Evolutionary conservation across 805 yeast species (phyloP).

Genomic region (Candida ortonii): DNA sequence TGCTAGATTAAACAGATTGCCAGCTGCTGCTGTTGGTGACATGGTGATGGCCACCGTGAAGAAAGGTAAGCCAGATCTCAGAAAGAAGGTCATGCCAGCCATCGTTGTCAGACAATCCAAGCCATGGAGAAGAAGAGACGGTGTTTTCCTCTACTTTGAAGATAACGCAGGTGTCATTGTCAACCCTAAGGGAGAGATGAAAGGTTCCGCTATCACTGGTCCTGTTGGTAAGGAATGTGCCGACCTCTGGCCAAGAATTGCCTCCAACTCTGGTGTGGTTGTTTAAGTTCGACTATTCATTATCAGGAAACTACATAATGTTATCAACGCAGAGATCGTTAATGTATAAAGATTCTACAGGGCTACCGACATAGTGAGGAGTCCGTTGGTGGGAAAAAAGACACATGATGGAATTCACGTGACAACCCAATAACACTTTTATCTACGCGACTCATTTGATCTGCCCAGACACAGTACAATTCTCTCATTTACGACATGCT

Average conservation of each 20-base stretch:
- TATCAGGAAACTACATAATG: slow-evolving; percentile 24
- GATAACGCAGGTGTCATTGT: slow-evolving; percentile 99
- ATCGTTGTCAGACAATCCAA: slow-evolving; percentile 98
- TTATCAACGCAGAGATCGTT: too few species aligned
- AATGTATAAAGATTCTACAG: too few species aligned
- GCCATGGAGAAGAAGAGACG: slow-evolving; percentile 99
- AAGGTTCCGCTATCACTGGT: slow-evolving; percentile 99
- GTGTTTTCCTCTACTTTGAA: slow-evolving; percentile 98
- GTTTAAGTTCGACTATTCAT: slow-evolving; percentile 73
- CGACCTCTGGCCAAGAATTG: slow-evolving; percentile 99
- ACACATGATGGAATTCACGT: too few species aligned
- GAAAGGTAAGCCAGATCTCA: slow-evolving; percentile 99
- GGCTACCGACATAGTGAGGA: too few species aligned
- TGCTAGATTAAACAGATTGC: slow-evolving; percentile 99
- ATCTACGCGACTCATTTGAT: too few species aligned
- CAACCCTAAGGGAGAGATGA: slow-evolving; percentile 99
- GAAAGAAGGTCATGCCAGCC: slow-evolving; percentile 99
- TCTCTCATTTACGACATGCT: too few species aligned
- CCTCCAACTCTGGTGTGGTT: slow-evolving; percentile 99
- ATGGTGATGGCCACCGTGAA: slow-evolving; percentile 99
- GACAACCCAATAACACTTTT: too few species aligned
- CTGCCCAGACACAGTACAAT: too few species aligned
- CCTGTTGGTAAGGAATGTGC: slow-evolving; percentile 99
- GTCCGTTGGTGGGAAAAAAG: too few species aligned
- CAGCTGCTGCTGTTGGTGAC: slow-evolving; percentile 99